Evolutionary conservation across 2,329 filamentous ascomycete species (phyloP).

Genomic region (Immersiporthe knoxdaviesiana): DNA sequence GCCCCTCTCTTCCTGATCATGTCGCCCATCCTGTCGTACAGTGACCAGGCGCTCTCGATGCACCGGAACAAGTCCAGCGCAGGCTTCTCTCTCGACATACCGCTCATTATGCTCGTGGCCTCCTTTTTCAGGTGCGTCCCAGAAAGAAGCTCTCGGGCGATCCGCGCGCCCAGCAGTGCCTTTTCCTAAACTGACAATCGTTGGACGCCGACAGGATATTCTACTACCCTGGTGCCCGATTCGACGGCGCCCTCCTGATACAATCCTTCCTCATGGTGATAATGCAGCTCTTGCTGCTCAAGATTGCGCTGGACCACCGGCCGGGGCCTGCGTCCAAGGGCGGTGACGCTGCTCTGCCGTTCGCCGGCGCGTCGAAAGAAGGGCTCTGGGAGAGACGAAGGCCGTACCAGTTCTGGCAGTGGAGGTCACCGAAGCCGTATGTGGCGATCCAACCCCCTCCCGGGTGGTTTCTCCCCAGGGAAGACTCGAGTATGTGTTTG

Average conservation of each 20-base stretch:
- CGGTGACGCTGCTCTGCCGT: constrained; percentile 64
- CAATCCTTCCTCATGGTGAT: constrained; percentile 69
- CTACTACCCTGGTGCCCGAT: constrained; percentile 70
- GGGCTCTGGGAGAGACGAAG: constrained; percentile 50
- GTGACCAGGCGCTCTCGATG: constrained; percentile 69
- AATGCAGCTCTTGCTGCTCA: constrained; percentile 66
- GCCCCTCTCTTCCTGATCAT: constrained; percentile 66
- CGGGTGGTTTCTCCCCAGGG: no score
- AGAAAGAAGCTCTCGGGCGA: neutral
- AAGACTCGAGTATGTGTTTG: neutral
- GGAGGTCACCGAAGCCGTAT: constrained; percentile 70
- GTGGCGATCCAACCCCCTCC: constrained; percentile 35
- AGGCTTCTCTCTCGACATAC: constrained; percentile 72
- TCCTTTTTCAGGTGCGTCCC: constrained; percentile 62
- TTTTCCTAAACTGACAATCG: constrained; percentile 21
- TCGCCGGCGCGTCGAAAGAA: constrained; percentile 54
- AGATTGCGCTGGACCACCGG: constrained; percentile 71
- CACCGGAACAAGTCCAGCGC: constrained; percentile 65
- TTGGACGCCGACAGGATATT: constrained; percentile 57
- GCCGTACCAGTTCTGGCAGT: constrained; percentile 83
- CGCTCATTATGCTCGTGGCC: constrained; percentile 72
- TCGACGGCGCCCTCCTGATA: constrained; percentile 64
- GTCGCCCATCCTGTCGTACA: constrained; percentile 67
- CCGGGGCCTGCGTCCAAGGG: constrained; percentile 62
- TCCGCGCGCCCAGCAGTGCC: neutral